Base-by-base conservation (phyloP, 2,329 filamentous ascomycete species). In the Colletotrichum navitas region DNA sequence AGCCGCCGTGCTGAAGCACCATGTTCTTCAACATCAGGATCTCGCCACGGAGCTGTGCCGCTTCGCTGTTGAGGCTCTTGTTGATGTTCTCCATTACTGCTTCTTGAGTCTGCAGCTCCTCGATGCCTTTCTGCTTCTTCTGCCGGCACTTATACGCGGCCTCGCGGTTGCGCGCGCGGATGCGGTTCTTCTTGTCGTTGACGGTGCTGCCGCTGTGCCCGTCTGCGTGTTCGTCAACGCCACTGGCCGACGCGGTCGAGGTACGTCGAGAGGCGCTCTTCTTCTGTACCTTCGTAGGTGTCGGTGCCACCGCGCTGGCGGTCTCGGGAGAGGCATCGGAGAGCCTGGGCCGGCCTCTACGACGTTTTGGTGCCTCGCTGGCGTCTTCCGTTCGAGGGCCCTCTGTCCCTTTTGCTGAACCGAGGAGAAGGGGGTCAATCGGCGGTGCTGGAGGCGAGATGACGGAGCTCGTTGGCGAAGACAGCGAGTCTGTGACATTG, bases 21-120 rank as follows among this genome's bases (percentile, higher is more conserved):
- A 74, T 71, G 51, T 61, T 67, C 56, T 74, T 74, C 3, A 74
- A n/a, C 66, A 74, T 62, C 18, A 74, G 34, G 7, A 73, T 73
- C 56, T 74, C 73, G 16, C 60, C 41, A 1, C 67, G 66, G 7
- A 74, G 66, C 66, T 59, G 5, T 0, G 73, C 11, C 1, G 71
- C 66, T 45, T 74, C 71, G 12, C 43, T 47, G n/a, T 51, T 51
- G 18, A 74, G 60, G n/a, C n/a, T 61, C 54, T 60, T 51, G 71
- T 74, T 66, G 11, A 74, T 51, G n/a, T 51, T 41, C 6, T 66
- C 73, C 3, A 45, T 82, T n/a, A 73, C 58, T 1, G 56, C 60
- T 41, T 74, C 73, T n/a, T 73, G 71, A 3, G 63, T 68, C 26
- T 74, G 73, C 51, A 74, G 63, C 56, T 68, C 66, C 8, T 62